Conservation (phyloP, 129 eudicot species). For the Lonicera japonica region DNA sequence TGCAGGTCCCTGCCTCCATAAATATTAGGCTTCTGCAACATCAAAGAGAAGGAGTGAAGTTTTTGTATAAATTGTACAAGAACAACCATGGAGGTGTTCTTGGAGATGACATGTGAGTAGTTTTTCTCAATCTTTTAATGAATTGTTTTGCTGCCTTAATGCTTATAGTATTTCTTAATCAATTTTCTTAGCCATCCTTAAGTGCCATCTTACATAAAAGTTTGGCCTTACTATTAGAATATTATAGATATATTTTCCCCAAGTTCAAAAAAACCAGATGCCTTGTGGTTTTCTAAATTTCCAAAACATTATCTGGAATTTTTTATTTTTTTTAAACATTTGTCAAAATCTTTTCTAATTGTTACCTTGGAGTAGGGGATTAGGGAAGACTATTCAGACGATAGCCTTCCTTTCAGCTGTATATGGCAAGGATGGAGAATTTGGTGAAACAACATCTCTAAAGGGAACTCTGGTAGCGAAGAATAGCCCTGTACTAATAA, state of each 20-base stretch:
- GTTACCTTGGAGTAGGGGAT: conserved; percentile 55
- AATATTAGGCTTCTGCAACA: conserved; percentile 90
- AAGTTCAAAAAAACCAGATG: too few relatives aligned
- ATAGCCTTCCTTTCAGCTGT: conserved; percentile 93
- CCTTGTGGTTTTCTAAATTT: too few relatives aligned
- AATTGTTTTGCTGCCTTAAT: not conserved
- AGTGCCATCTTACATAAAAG: too few relatives aligned
- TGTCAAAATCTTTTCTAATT: not conserved
- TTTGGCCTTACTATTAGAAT: too few relatives aligned
- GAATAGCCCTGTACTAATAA: conserved; percentile 65
- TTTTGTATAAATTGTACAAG: conserved; percentile 75
- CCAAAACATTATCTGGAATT: too few relatives aligned
- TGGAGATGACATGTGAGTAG: conserved; percentile 95
- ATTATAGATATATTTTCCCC: too few relatives aligned
- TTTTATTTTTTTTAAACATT: not conserved
- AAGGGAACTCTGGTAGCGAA: conserved; percentile 19
- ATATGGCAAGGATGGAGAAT: conserved; percentile 56
- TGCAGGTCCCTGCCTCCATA: conserved; percentile 91
- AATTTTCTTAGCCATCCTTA: too few relatives aligned
- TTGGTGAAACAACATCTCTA: conserved; percentile 10
- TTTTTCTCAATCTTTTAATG: not conserved
- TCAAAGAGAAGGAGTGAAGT: conserved; percentile 87
- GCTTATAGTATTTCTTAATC: too few relatives aligned
- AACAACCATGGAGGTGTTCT: conserved; percentile 91
- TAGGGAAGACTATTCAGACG: conserved; percentile 95